A percentile compares a stretch with the other conserved stretches of the same genome.
Conservation (phyloP, 192 early-diverging fungal species). For the Allomyces javanicus region DNA sequence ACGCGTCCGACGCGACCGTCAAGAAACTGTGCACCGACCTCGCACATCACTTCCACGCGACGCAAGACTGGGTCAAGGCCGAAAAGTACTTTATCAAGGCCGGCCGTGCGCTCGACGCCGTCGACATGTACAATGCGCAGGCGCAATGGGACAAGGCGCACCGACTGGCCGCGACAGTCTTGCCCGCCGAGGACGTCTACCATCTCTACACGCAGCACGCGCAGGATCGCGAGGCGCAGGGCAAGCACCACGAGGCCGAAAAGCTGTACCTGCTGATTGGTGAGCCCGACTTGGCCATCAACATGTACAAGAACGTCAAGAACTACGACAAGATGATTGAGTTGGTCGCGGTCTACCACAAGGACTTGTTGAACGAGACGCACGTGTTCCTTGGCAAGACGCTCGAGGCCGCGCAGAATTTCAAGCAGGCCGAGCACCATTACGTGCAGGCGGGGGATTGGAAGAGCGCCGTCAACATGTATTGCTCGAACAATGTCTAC, state of each 20-base stretch:
- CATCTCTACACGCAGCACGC: constrained; percentile 37
- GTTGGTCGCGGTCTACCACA: constrained; percentile 36
- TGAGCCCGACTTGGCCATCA: constrained; percentile 44
- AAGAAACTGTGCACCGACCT: constrained; percentile 26
- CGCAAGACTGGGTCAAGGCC: constrained; percentile 18
- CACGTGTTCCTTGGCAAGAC: constrained; percentile 40
- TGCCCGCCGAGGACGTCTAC: constrained; percentile 34
- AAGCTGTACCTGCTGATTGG: constrained; percentile 37
- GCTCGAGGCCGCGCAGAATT: constrained; percentile 37
- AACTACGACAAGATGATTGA: constrained; percentile 48
- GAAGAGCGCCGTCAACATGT: constrained; percentile 47
- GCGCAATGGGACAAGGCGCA: constrained; percentile 44
- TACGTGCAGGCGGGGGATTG: constrained; percentile 40
- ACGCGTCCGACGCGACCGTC: constrained; percentile 24
- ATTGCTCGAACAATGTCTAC: constrained; percentile 39
- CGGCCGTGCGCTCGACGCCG: constrained; percentile 33
- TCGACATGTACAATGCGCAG: constrained; percentile 39
- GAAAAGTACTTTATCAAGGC: constrained; percentile 40
- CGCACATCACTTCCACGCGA: constrained; percentile 29
- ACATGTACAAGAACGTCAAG: constrained; percentile 50
- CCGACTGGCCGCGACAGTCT: constrained; percentile 31
- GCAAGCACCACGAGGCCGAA: constrained; percentile 40
- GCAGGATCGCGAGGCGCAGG: constrained; percentile 32
- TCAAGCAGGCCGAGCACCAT: constrained; percentile 39
- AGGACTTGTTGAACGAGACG: constrained; percentile 36